Evolutionary conservation across 768 basidiomycete genomes (phyloP).

Genomic region (Austroboletus festivus): DNA sequence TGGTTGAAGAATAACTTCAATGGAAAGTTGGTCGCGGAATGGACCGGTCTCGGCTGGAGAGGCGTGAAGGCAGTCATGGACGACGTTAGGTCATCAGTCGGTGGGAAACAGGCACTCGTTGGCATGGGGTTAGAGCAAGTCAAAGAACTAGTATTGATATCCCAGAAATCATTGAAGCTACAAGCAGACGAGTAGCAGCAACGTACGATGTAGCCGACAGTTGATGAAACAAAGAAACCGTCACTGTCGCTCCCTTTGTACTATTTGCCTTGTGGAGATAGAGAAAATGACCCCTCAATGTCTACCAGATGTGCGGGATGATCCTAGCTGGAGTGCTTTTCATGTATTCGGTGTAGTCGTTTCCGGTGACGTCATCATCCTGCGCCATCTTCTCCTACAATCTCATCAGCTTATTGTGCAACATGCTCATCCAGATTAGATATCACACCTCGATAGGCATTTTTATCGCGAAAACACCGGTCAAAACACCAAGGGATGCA

Average conservation of each 20-base stretch:
- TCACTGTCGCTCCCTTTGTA: too few relatives aligned
- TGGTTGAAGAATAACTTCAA: conserved; percentile 46
- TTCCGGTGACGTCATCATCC: conserved; percentile 19
- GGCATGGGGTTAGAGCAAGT: conserved; percentile 41
- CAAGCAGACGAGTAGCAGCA: conserved; percentile 7
- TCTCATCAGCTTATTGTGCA: conserved; percentile 1
- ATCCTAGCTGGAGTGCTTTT: conserved; percentile 26
- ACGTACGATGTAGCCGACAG: conserved; percentile 5
- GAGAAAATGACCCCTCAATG: background rate
- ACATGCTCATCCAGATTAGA: background rate
- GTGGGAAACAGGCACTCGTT: conserved; percentile 45
- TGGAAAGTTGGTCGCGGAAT: conserved; percentile 50
- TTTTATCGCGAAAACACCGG: conserved; percentile 29
- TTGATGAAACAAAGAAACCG: background rate
- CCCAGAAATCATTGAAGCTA: conserved; percentile 27
- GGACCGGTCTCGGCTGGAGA: conserved; percentile 48
- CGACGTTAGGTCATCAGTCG: conserved; percentile 42
- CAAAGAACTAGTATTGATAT: conserved; percentile 36
- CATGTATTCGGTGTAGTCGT: conserved; percentile 32
- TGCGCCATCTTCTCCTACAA: conserved; percentile 30
- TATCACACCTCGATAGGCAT: conserved; percentile 33
- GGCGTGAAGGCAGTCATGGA: conserved; percentile 53
- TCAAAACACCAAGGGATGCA: conserved; percentile 21
- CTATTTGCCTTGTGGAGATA: too few relatives aligned
- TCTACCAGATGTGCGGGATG: conserved; percentile 33